Evolutionary conservation across 371 early-diverging fungal genomes (phyloP), one percentile per base, ranked within the genome.

Genomic region (Mucor plumbeus): DNA sequence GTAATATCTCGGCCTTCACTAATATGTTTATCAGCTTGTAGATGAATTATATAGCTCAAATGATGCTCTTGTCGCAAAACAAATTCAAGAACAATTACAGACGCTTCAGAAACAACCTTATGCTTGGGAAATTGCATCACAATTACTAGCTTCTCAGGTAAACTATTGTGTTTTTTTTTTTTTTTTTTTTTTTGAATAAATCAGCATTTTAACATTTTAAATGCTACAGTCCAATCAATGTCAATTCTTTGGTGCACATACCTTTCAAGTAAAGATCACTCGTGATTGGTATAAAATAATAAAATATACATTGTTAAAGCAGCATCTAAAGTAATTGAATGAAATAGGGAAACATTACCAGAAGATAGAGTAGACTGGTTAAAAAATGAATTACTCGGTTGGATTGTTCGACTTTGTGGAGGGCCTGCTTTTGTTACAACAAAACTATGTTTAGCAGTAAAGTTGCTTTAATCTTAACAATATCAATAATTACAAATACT

Each of bases 191-290:
- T 35, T 50, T 15, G 21, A 10, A 3, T 9, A 40, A 34, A 34
- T 40, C 5, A 14, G 59, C 10, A 56, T 13, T 59, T 9, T 58
- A 26, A 38, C n/a, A 41, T 61, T 31, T 26, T 34, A 15, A 11
- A 41, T 57, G 63, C 31, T 35, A 14, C 64, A 90, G 90, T 83
- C 85, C 58, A 82, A 85, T 39, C 87, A 89, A 40, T 88, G 88
- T 59, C 88, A 88, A 56, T 94, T 94, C 70, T 93, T 92, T 82
- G 95, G 94, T 0, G 95, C 95, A 0, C 91, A 92, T 59, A 93
- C 94, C 0, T 86, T 94, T 64, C 92, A 93, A 67, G 84, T 90
- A 35, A 93, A 94, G 65, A 88, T 95, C 13, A 73, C 90, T 31
- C 86, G 91, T 57, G 92, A 93, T 66, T 92, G 92, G 93, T 90